Evolutionary conservation across 805 yeast genomes (phyloP).

Genomic region (Scheffersomyces spartinae): DNA sequence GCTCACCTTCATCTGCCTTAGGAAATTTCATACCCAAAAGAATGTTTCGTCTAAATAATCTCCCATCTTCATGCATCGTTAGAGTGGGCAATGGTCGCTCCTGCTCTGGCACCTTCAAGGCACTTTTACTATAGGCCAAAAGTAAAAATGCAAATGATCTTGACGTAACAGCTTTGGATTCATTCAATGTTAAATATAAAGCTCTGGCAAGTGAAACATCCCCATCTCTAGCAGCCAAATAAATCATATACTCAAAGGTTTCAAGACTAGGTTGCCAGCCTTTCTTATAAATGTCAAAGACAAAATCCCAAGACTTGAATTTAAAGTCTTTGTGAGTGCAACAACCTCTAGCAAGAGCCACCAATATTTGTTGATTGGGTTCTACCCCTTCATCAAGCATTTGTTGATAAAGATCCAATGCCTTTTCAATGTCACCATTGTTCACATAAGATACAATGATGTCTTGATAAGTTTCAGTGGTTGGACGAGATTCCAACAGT

Average conservation of each 20-base stretch:
- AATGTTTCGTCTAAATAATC: constrained; percentile 33
- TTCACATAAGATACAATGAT: constrained; percentile 58
- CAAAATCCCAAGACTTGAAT: constrained; percentile 65
- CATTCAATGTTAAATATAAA: constrained; percentile 36
- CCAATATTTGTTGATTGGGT: constrained; percentile 26
- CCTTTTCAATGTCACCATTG: constrained; percentile 56
- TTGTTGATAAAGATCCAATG: constrained; percentile 66
- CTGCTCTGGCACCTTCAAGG: constrained; percentile 8
- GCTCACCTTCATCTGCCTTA: constrained; percentile 9
- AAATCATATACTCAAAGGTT: constrained; percentile 58
- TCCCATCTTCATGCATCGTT: constrained; percentile 33
- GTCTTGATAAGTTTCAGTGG: constrained; percentile 52
- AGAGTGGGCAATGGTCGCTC: constrained; percentile 18
- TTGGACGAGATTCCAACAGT: constrained; percentile 57
- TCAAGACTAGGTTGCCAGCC: constrained; percentile 31
- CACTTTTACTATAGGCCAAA: constrained; percentile 36
- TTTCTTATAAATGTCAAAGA: constrained; percentile 47
- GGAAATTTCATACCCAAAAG: constrained; percentile 9
- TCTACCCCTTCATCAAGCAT: constrained; percentile 30
- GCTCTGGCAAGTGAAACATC: constrained; percentile 67
- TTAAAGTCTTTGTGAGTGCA: constrained; percentile 36
- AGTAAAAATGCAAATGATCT: constrained; percentile 34
- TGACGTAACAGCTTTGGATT: constrained; percentile 21
- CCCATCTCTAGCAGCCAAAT: constrained; percentile 69
- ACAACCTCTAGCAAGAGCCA: constrained; percentile 60